Conservation (phyloP, 2,329 filamentous ascomycete species). For the Fusarium agapanthi region DNA sequence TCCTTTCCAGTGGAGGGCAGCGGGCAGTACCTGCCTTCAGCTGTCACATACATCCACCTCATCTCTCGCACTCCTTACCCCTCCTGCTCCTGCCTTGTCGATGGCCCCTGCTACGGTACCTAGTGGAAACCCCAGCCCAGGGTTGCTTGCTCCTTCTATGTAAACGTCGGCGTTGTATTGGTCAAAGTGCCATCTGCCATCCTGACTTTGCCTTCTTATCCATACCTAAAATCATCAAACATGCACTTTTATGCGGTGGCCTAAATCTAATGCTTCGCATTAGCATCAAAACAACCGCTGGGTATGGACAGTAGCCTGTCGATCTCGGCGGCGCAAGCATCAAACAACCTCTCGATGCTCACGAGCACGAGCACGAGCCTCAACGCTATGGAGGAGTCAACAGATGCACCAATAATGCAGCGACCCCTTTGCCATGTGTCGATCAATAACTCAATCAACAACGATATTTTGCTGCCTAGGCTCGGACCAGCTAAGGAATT, state of each 20-base stretch:
- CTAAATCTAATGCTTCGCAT: slow-evolving; percentile 27
- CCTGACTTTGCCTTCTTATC: background rate
- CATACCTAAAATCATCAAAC: background rate
- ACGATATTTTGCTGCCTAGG: slow-evolving; percentile 29
- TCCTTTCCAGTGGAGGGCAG: background rate
- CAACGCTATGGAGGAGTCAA: slow-evolving; percentile 8
- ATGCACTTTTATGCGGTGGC: slow-evolving; percentile 23
- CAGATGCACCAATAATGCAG: slow-evolving; percentile 10
- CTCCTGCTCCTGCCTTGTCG: slow-evolving; percentile 15
- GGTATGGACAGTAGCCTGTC: background rate
- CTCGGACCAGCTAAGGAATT: background rate
- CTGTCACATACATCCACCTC: background rate
- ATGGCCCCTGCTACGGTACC: background rate
- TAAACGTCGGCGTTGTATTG: background rate
- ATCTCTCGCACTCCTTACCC: slow-evolving; percentile 17
- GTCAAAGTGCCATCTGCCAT: background rate
- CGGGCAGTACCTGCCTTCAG: background rate
- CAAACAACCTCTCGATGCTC: slow-evolving; percentile 7
- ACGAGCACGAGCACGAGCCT: slow-evolving; percentile 28
- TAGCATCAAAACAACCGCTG: slow-evolving; percentile 5
- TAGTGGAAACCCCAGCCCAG: background rate
- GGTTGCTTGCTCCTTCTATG: background rate
- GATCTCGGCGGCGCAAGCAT: slow-evolving; percentile 15
- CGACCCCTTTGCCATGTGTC: background rate
- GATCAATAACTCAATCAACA: slow-evolving; percentile 9